These are phyloP conservation scores for Uronychia binucleata DNA, from an alignment of 73 alveolate species.

Conservation along the genomic window DNA sequence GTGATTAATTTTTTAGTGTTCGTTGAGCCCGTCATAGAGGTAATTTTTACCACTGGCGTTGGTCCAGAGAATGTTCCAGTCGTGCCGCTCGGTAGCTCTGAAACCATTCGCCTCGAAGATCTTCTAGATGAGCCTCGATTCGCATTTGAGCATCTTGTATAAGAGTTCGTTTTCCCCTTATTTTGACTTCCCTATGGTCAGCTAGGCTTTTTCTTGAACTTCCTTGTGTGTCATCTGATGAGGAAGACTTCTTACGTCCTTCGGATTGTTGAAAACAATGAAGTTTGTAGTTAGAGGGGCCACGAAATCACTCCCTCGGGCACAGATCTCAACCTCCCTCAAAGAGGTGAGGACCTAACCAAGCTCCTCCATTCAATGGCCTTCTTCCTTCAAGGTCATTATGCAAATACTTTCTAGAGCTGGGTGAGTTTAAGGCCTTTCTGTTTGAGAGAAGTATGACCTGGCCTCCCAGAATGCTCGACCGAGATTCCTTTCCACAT, in stretches of 20 bases:
- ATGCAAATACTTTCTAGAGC: not conserved
- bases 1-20: slow-evolving; percentile 81
- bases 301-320: not conserved
- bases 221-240: not conserved
- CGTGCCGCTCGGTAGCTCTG: slow-evolving; percentile 67
- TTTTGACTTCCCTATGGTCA: not conserved
- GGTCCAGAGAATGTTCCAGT: slow-evolving; percentile 75
- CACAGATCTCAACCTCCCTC: not conserved
- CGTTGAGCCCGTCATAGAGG: slow-evolving; percentile 83
- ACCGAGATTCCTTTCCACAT: not conserved
- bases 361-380: not conserved
- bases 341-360: not conserved
- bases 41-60: slow-evolving; percentile 52
- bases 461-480: not conserved
- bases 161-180: slow-evolving; percentile 37
- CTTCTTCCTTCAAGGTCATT: not conserved
- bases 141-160: slow-evolving; percentile 54
- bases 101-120: slow-evolving; percentile 60
- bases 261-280: not conserved
- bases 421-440: not conserved
- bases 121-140: slow-evolving; percentile 54
- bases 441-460: not conserved
- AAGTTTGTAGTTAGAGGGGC: not conserved
- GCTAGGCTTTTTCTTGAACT: not conserved
- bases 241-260: not conserved